Evolutionary conservation across 2,329 filamentous ascomycete species (phyloP).

Genomic region (Simplicillium aogashimaense): DNA sequence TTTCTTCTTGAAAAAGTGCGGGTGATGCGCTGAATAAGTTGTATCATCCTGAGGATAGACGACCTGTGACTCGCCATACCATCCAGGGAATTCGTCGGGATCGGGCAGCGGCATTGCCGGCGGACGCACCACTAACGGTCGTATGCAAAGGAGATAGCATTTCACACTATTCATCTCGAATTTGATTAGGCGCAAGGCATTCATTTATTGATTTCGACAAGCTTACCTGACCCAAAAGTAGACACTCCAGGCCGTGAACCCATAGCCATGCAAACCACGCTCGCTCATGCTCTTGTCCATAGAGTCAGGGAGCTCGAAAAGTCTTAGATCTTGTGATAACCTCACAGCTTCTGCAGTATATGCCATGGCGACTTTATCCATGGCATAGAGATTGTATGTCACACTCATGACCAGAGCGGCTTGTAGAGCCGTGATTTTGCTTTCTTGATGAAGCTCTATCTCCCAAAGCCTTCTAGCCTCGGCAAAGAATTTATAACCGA

Average conservation of each 20-base stretch:
- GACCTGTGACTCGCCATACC: constrained; percentile 1
- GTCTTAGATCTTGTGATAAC: too few species aligned
- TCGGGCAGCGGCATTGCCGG: constrained; percentile 1
- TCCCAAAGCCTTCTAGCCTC: constrained; percentile 22
- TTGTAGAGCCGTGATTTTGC: constrained; percentile 18
- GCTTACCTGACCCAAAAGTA: background rate
- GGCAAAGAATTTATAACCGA: constrained; percentile 20
- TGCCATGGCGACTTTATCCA: background rate
- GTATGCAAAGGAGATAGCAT: background rate
- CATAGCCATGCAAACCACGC: too few species aligned
- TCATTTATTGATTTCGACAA: background rate
- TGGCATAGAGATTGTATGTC: constrained; percentile 8
- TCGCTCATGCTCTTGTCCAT: too few species aligned
- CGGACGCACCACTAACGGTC: background rate
- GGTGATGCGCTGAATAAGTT: background rate
- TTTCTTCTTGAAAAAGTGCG: background rate
- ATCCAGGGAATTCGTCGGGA: background rate
- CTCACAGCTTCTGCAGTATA: too few species aligned
- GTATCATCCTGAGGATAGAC: background rate
- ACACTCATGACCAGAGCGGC: constrained; percentile 16
- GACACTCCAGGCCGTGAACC: too few species aligned
- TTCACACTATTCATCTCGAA: too few species aligned
- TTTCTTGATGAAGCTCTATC: constrained; percentile 4
- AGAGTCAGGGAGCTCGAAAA: too few species aligned
- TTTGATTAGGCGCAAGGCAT: background rate